A percentile compares a stretch with the other conserved stretches of the same genome.
These are phyloP conservation scores for Diutina catenulata DNA, from an alignment of 1,139 yeast genomes.

Conservation along the genomic window DNA sequence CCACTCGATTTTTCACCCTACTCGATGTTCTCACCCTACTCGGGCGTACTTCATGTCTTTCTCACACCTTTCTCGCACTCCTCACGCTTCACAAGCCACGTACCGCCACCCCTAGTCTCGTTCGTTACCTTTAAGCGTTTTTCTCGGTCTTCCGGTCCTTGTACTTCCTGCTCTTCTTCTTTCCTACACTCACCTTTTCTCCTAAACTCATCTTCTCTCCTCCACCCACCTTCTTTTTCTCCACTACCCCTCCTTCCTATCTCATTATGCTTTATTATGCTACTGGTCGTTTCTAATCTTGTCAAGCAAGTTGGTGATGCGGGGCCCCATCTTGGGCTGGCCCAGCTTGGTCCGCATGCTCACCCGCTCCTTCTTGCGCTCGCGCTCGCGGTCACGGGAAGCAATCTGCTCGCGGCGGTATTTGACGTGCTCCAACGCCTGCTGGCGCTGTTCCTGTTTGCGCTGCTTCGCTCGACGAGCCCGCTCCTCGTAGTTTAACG, in stretches of 20 bases:
- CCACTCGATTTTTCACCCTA: no score
- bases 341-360: slow-evolving; percentile 59
- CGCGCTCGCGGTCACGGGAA: slow-evolving; percentile 21
- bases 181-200: no score
- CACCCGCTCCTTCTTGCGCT: slow-evolving; percentile 36
- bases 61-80: no score
- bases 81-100: no score
- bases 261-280: neutral
- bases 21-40: no score
- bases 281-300: slow-evolving; percentile 40
- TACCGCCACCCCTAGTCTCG: no score
- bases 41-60: no score
- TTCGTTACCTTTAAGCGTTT: no score
- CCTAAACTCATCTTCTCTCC: no score
- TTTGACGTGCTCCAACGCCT: slow-evolving; percentile 16
- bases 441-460: slow-evolving; percentile 25
- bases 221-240: neutral
- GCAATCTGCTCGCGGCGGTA: slow-evolving; percentile 15
- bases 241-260: neutral
- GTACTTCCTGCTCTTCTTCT: no score
- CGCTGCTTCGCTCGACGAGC: slow-evolving; percentile 32
- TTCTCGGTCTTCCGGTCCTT: no score
- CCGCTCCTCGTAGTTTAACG: slow-evolving; percentile 33
- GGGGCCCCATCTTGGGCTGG: slow-evolving; percentile 87
- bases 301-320: slow-evolving; percentile 67